Evolutionary conservation across 2,329 filamentous ascomycete species (phyloP).

Genomic region (Plenodomus tracheiphilus): DNA sequence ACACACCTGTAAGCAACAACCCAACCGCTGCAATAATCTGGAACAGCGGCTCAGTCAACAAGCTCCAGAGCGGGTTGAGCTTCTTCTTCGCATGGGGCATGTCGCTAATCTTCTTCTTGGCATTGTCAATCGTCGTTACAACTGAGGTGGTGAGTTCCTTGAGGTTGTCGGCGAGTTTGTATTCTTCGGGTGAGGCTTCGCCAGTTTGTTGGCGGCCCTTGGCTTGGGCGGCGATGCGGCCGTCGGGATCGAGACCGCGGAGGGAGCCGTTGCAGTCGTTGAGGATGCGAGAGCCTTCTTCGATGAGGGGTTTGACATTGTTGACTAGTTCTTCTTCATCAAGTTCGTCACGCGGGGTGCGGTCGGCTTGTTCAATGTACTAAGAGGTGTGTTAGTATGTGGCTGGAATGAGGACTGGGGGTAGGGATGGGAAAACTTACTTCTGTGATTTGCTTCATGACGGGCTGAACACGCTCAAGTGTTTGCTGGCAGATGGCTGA

Average conservation of each 20-base stretch:
- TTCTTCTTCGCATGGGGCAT: constrained; percentile 96
- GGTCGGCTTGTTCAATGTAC: constrained; percentile 79
- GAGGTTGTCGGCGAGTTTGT: constrained; percentile 78
- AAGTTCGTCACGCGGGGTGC: constrained; percentile 80
- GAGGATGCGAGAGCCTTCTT: constrained; percentile 80
- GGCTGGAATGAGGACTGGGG: not conserved
- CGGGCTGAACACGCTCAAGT: constrained; percentile 79
- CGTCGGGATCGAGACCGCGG: constrained; percentile 85
- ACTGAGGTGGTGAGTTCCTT: constrained; percentile 85
- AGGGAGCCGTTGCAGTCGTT: constrained; percentile 86
- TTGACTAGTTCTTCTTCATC: constrained; percentile 89
- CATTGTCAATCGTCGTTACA: constrained; percentile 80
- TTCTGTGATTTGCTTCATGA: constrained; percentile 84
- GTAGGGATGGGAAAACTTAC: constrained; percentile 50
- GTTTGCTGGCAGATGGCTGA: constrained; percentile 72
- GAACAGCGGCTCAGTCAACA: constrained; percentile 82
- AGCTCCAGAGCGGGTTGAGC: constrained; percentile 84
- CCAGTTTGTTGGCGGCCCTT: constrained; percentile 76
- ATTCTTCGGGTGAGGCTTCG: constrained; percentile 81
- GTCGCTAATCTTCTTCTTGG: constrained; percentile 84
- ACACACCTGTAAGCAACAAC: constrained; percentile 76
- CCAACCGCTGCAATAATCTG: constrained; percentile 92
- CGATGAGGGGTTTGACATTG: constrained; percentile 83
- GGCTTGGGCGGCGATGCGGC: constrained; percentile 79
- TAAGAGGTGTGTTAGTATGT: constrained; percentile 45